Evolutionary conservation across 163 green algal species (phyloP).

Genomic region (Chloromonas sp.): DNA sequence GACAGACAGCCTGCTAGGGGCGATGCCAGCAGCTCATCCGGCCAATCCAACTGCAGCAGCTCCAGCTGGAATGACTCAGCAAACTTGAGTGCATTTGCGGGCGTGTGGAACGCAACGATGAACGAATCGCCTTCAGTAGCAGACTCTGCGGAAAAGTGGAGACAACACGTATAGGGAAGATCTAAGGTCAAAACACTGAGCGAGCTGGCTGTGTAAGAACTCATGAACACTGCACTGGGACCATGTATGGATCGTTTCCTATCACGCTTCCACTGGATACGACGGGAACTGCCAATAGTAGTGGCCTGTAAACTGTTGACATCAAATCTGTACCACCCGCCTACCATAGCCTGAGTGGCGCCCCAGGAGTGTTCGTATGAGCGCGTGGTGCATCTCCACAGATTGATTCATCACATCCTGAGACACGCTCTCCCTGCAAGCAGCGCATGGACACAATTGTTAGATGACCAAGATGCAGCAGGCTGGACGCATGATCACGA

Average conservation of each 20-base stretch:
- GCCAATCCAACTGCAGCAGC: conserved; percentile 3
- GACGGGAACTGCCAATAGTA: too few species aligned
- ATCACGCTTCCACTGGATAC: too few species aligned
- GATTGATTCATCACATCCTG: neutral
- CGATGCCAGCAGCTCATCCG: neutral
- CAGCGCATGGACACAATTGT: too few species aligned
- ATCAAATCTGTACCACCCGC: too few species aligned
- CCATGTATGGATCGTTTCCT: too few species aligned
- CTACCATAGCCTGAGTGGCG: neutral
- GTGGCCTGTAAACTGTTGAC: too few species aligned
- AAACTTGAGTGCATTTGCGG: neutral
- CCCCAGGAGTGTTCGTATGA: neutral
- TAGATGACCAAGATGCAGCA: too few species aligned
- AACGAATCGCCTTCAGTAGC: conserved; percentile 1
- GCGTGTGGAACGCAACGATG: neutral
- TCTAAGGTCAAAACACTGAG: too few species aligned
- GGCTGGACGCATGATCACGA: too few species aligned
- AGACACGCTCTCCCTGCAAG: neutral
- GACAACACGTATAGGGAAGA: too few species aligned
- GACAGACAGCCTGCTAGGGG: neutral
- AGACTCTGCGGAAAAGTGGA: neutral
- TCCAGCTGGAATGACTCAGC: neutral
- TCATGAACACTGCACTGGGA: too few species aligned
- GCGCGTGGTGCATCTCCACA: neutral
- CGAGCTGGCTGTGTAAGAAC: too few species aligned